Evolutionary conservation across 2,329 filamentous ascomycete species (phyloP), one percentile per base, ranked within the genome.

Genomic region (Fulvia fulva): DNA sequence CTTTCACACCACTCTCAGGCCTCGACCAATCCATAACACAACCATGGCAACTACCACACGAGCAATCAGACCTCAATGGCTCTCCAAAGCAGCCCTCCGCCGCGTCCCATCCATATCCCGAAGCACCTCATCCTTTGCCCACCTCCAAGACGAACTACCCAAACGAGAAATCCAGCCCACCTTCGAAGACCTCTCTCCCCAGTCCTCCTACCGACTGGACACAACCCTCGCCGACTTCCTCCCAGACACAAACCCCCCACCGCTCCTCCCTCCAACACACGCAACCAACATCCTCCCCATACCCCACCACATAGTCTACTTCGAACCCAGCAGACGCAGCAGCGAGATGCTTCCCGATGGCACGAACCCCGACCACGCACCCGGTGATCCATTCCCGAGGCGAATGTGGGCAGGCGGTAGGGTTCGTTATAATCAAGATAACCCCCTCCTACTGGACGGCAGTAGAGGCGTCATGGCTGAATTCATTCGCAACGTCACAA

Each of bases 381-480:
- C 93, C 0, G 90, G 88, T 1, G 71, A 71, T 3, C 85, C 86
- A 1, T 96, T 89, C 71, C 81, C 81, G 52, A 83, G 89, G 22
- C 86, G 94, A 19, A 85, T 99, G 77, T 99, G 94, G 94, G 60
- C 90, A 14, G 91, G 92, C 30, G 94, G 93, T 0, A 81, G 81
- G 43, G 74, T 97, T 8, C 70, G 70, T 1, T 89, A 89, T 65
- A 73, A 74, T 19, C 59, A 72, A 30, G 61, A 64, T 19, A 61
- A 70, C 51, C 68, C 71, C 0, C 56, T 69, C 12, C 61, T 65
- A 5, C 62, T 75, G 44, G 72, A 75, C 58, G 67, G 66, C 58
- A 32, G 58, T 21, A 72, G 77, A 7, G 72, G 68, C 53, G 78
- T 79, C 44, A 80, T 77, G 52, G 75, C 77, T 8, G 79, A 81